Base-by-base conservation (phyloP, 768 basidiomycete genomes). In the Pleurotus pulmonarius region DNA sequence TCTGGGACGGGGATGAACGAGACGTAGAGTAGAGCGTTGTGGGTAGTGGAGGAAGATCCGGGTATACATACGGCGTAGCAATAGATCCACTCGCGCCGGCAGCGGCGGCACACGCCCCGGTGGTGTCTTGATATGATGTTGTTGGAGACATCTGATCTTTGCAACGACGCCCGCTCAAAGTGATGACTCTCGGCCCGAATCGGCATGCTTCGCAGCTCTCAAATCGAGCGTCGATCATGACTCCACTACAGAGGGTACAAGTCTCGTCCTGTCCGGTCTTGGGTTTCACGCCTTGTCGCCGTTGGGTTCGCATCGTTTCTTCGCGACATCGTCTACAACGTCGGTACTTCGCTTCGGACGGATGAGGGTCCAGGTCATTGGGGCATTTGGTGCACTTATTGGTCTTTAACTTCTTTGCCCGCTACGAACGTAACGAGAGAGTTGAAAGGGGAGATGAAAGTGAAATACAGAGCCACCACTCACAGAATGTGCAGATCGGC, bases 301-400 rank as follows among this genome's bases (percentile, higher is more conserved):
- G 51, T 20, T 29, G 51, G 9, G 22, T 22, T 7, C 51, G 18
- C 1, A 25, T 12, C 7, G 5, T 25, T 11, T 53, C 51, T 29
- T 53, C 51, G 8, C 18, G 37, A 24, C 51, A 53, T n/a, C 51
- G 51, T 43, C 51, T 37, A 41, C 51, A 53, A 8, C 51, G 51
- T 12, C 49, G 13, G 26, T 51, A 29, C 5, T 7, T 13, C 0
- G 49, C 26, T 4, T 38, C 34, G 3, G 25, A n/a, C 8, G 16
- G 34, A 29, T 51, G 29, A 11, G 29, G 29, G 1, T 34, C 34
- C 16, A 51, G 9, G 15, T 29, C 25, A 16, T 26, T 34, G 6
- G 16, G 4, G 29, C 49, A 51, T 9, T 51, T 51, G 16, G 49
- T 51, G 29, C 49, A 51, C n/a, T 5, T 22, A 11, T 11, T 34